Conservation (phyloP, 106 monocot genomes). For the Dactylorhiza incarnata region DNA sequence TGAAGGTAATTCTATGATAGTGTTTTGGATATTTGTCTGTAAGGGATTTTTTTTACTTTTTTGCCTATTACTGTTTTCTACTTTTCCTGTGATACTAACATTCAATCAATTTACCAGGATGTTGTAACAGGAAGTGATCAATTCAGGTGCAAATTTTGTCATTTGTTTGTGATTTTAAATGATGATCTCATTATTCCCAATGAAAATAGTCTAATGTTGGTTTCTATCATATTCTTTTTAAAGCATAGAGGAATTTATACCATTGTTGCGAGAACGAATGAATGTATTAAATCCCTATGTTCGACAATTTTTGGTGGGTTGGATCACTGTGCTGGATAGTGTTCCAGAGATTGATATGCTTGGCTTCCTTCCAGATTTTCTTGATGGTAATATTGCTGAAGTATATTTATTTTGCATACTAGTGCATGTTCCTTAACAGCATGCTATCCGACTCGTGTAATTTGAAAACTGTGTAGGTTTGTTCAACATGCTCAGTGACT, state of each 20-base stretch:
- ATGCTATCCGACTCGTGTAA: conserved; percentile 10
- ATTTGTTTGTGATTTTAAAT: conserved; percentile 1
- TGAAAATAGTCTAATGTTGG: conserved; percentile 2
- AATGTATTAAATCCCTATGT: conserved; percentile 96
- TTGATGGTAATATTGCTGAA: conserved; percentile 70
- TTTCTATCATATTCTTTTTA: conserved; percentile 16
- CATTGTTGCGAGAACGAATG: conserved; percentile 93
- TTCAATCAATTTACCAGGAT: conserved; percentile 43
- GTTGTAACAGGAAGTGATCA: conserved; percentile 97
- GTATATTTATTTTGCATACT: neutral
- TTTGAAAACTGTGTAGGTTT: conserved; percentile 45
- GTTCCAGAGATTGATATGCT: conserved; percentile 99
- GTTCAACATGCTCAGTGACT: conserved; percentile 99
- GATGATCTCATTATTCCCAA: conserved; percentile 3
- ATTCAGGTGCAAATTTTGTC: conserved; percentile 59
- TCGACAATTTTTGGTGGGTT: conserved; percentile 96
- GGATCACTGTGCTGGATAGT: conserved; percentile 96
- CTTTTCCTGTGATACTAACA: neutral
- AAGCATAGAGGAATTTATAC: conserved; percentile 99
- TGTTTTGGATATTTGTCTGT: neutral
- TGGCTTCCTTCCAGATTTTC: conserved; percentile 99
- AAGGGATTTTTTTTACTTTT: neutral
- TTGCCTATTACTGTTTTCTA: neutral
- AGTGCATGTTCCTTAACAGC: neutral
- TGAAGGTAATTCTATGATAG: conserved; percentile 47